A percentile compares a stretch with the other conserved stretches of the same genome.
These are phyloP conservation scores for Marsdenia floribunda DNA, from an alignment of 257 asterid species.

Conservation along the genomic window DNA sequence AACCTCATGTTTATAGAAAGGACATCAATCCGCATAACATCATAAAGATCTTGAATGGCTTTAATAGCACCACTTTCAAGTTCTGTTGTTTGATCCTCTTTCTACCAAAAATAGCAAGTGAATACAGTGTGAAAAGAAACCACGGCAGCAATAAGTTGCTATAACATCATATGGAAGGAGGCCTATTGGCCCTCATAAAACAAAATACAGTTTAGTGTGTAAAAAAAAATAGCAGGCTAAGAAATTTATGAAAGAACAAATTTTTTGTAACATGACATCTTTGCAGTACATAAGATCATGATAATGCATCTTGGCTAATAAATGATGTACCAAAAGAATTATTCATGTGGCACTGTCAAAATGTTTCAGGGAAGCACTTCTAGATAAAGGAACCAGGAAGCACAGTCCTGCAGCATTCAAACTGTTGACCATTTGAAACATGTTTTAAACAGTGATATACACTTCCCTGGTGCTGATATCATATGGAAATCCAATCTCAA, in stretches of 20 bases:
- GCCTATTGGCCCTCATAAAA: not conserved
- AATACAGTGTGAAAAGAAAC: constrained; percentile 2
- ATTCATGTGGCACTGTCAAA: not conserved
- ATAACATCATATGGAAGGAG: not conserved
- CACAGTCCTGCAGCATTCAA: not conserved
- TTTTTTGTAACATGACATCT: not conserved
- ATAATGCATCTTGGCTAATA: not conserved
- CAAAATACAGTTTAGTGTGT: not conserved
- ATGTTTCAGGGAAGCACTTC: not conserved
- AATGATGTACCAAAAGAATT: not conserved
- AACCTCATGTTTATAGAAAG: constrained; percentile 75
- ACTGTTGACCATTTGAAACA: not conserved
- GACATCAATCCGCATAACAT: constrained; percentile 79
- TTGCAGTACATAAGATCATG: not conserved
- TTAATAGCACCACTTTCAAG: constrained; percentile 85
- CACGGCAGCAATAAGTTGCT: not conserved
- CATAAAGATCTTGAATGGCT: constrained; percentile 92
- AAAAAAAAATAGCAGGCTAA: not conserved
- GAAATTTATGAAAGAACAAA: not conserved
- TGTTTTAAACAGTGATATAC: not conserved
- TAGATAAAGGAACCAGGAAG: not conserved
- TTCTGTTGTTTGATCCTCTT: constrained; percentile 66
- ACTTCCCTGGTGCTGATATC: not conserved
- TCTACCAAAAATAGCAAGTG: constrained; percentile 42
- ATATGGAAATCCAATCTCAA: not conserved